A percentile compares a stretch with the other conserved stretches of the same genome.
These are phyloP conservation scores for Fusarium coffeatum DNA, from an alignment of 2,329 filamentous ascomycete genomes.

Conservation along the genomic window DNA sequence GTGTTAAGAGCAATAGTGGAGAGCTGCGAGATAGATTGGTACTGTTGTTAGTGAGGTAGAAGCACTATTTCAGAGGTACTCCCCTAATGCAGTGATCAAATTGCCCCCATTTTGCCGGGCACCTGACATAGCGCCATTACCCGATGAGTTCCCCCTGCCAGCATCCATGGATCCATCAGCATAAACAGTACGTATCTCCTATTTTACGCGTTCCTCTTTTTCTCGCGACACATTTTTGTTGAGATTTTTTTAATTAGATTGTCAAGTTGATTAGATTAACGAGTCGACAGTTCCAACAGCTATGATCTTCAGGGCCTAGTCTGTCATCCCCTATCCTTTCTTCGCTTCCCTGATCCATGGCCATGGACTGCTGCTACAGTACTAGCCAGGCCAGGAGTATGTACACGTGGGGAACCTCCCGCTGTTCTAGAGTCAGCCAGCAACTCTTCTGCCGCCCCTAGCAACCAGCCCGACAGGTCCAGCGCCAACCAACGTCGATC, in stretches of 20 bases:
- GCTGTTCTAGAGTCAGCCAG: slow-evolving; percentile 31
- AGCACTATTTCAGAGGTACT: background rate
- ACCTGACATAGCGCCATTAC: slow-evolving; percentile 41
- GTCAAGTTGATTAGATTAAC: slow-evolving; percentile 3
- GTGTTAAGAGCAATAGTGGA: slow-evolving; percentile 29
- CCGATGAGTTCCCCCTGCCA: slow-evolving; percentile 31
- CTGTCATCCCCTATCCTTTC: slow-evolving; percentile 14
- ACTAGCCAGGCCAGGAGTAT: slow-evolving; percentile 11
- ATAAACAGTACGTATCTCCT: slow-evolving; percentile 28
- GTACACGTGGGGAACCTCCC: slow-evolving; percentile 32
- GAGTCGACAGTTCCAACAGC: background rate
- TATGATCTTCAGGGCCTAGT: background rate
- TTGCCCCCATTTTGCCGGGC: slow-evolving; percentile 39
- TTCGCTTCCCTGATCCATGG: slow-evolving; percentile 12
- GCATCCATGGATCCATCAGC: background rate
- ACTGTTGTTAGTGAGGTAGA: background rate
- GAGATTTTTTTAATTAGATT: slow-evolving; percentile 1
- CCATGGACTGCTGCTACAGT: slow-evolving; percentile 1
- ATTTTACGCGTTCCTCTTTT: slow-evolving; percentile 13
- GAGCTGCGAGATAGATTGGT: slow-evolving; percentile 46
- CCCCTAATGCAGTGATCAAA: slow-evolving; percentile 27
- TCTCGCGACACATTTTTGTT: slow-evolving; percentile 17
- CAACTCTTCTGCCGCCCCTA: slow-evolving; percentile 39
- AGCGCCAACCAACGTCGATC: slow-evolving; percentile 37
- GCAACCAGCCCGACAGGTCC: slow-evolving; percentile 30